Conservation (phyloP, 1,284 basidiomycete species). For the Inonotus hispidus region DNA sequence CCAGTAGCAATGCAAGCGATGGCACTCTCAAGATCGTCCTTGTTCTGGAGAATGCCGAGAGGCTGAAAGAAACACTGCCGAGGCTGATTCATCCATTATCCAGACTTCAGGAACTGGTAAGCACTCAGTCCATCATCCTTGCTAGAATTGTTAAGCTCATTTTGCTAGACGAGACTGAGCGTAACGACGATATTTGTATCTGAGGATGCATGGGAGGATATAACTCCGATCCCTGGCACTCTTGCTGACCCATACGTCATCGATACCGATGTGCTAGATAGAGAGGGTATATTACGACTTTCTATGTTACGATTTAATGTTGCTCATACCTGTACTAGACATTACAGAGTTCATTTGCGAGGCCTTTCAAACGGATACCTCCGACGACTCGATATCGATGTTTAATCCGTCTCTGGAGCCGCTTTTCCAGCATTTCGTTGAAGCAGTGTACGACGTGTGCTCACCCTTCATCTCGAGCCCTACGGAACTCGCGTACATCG, state of each 20-base stretch:
- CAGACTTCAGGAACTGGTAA: slow-evolving; percentile 69
- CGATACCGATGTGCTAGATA: slow-evolving; percentile 51
- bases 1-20: slow-evolving; percentile 19
- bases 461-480: slow-evolving; percentile 63
- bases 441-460: slow-evolving; percentile 59
- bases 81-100: slow-evolving; percentile 67
- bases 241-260: slow-evolving; percentile 74
- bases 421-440: slow-evolving; percentile 63
- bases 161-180: slow-evolving; percentile 36
- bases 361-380: slow-evolving; percentile 31
- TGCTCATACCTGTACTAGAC: slow-evolving; percentile 19
- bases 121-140: slow-evolving; percentile 27
- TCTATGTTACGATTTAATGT: neutral
- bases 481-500: slow-evolving; percentile 69
- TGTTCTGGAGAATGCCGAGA: slow-evolving; percentile 65
- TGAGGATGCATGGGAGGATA: slow-evolving; percentile 66
- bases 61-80: slow-evolving; percentile 55
- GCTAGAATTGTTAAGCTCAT: neutral
- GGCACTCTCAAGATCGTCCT: slow-evolving; percentile 43
- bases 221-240: slow-evolving; percentile 64
- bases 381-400: slow-evolving; percentile 25
- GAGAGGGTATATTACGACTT: slow-evolving; percentile 45
- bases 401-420: slow-evolving; percentile 52
- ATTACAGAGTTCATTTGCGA: slow-evolving; percentile 33
- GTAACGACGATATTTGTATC: slow-evolving; percentile 64